Evolutionary conservation across 1,139 yeast genomes (phyloP).

Genomic region (Candida sojae): DNA sequence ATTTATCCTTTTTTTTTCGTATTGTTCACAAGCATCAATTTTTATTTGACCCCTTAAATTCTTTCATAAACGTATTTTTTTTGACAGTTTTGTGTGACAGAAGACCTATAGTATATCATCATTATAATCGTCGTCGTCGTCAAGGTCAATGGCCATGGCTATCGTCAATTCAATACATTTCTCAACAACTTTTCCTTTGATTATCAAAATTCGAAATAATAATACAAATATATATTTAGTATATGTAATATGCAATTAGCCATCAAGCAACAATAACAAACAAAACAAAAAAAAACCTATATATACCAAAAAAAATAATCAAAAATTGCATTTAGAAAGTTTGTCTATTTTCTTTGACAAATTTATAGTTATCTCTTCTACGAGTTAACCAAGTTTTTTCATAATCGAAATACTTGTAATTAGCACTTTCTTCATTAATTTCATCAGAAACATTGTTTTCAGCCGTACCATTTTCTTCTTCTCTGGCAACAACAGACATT

Average conservation of each 20-base stretch:
- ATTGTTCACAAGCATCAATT: too few species aligned
- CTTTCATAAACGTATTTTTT: too few species aligned
- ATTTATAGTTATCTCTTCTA: conserved; percentile 67
- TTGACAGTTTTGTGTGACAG: too few species aligned
- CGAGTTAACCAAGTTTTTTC: conserved; percentile 89
- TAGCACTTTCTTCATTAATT: conserved; percentile 21
- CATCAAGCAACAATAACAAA: neutral
- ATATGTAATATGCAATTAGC: neutral
- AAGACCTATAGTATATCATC: too few species aligned
- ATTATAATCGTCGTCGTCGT: too few species aligned
- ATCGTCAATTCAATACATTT: too few species aligned
- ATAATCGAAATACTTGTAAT: conserved; percentile 86
- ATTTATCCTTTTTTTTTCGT: too few species aligned
- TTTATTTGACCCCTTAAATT: too few species aligned
- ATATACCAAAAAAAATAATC: neutral
- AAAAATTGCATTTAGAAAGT: conserved; percentile 5
- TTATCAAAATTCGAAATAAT: neutral
- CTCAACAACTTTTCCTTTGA: neutral
- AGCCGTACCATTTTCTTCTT: conserved; percentile 23
- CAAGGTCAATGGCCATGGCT: too few species aligned
- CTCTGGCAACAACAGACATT: conserved; percentile 34
- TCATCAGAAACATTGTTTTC: conserved; percentile 28
- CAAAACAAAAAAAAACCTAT: neutral
- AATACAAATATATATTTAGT: conserved; percentile 1
- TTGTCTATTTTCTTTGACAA: conserved; percentile 20